A percentile compares a stretch with the other conserved stretches of the same genome.
Conservation (phyloP, 1,284 basidiomycete species). For the Vanrija pseudolonga region DNA sequence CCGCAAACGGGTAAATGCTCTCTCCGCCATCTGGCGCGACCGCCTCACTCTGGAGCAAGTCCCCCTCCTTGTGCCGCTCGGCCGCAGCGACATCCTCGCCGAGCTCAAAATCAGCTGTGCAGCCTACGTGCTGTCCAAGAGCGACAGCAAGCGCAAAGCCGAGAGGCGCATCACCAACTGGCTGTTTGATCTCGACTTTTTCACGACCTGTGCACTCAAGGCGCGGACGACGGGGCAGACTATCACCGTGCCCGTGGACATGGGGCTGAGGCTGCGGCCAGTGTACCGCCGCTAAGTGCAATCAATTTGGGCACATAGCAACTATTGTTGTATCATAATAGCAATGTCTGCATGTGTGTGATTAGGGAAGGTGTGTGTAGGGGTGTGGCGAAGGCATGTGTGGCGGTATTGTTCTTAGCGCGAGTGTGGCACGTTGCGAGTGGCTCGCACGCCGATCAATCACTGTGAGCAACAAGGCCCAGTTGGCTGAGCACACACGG, state of each 20-base stretch:
- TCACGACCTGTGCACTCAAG: slow-evolving; percentile 26
- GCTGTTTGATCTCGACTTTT: slow-evolving; percentile 35
- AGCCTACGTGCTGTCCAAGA: background rate
- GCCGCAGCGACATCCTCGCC: background rate
- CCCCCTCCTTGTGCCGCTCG: background rate
- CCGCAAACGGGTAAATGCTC: background rate
- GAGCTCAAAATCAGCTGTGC: slow-evolving; percentile 8
- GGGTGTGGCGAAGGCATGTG: too few relatives aligned
- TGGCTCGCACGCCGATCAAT: too few relatives aligned
- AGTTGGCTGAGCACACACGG: too few relatives aligned
- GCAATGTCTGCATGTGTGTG: too few relatives aligned
- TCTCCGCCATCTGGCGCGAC: slow-evolving; percentile 27
- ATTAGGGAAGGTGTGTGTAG: too few relatives aligned
- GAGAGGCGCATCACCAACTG: slow-evolving; percentile 11
- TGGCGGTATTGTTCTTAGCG: too few relatives aligned
- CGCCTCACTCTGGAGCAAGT: background rate
- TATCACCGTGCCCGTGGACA: background rate
- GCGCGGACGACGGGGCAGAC: slow-evolving; percentile 7
- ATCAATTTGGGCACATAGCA: too few relatives aligned
- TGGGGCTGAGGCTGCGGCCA: background rate
- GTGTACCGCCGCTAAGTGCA: background rate
- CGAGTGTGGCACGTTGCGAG: too few relatives aligned
- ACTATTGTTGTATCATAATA: too few relatives aligned
- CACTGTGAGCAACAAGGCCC: too few relatives aligned
- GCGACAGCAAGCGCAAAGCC: background rate